Evolutionary conservation across 441 rosid genomes (phyloP).

Genomic region (Populus trichocarpa): DNA sequence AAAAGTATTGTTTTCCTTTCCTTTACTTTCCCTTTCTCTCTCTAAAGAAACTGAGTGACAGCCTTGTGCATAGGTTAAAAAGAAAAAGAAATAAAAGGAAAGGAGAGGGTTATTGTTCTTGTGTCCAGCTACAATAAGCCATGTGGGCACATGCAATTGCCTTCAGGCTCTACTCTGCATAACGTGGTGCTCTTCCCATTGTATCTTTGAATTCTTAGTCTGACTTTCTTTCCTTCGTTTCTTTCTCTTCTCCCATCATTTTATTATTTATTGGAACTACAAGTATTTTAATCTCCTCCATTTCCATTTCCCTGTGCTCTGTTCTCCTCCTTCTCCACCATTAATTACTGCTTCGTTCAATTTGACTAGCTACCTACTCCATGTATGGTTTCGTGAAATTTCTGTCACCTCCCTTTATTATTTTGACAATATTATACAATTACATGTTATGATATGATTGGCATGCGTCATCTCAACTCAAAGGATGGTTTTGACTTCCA

Average conservation of each 20-base stretch:
- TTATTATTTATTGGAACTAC: too few species aligned
- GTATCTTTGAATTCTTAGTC: neutral
- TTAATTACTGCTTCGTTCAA: neutral
- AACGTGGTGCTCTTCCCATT: constrained; percentile 22
- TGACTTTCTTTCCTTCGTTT: neutral
- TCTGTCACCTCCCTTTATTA: neutral
- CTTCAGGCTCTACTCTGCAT: constrained; percentile 21
- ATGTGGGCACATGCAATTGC: constrained; percentile 73
- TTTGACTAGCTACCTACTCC: too few species aligned
- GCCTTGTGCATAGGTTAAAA: neutral
- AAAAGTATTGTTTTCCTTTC: neutral
- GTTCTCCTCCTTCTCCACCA: neutral
- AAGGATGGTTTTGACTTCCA: neutral
- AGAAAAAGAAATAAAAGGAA: neutral
- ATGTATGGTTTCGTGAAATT: neutral
- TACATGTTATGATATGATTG: neutral
- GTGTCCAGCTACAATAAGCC: constrained; percentile 23
- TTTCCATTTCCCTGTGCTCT: neutral
- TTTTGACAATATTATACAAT: too few species aligned
- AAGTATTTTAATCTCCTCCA: neutral
- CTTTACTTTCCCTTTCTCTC: neutral
- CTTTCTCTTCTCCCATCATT: neutral
- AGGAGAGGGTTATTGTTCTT: neutral
- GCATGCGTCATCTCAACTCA: neutral
- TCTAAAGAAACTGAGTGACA: neutral